Evolutionary conservation across 805 yeast species (phyloP), one percentile per base, ranked within the genome.

Genomic region (Kurtzmaniella fragi): DNA sequence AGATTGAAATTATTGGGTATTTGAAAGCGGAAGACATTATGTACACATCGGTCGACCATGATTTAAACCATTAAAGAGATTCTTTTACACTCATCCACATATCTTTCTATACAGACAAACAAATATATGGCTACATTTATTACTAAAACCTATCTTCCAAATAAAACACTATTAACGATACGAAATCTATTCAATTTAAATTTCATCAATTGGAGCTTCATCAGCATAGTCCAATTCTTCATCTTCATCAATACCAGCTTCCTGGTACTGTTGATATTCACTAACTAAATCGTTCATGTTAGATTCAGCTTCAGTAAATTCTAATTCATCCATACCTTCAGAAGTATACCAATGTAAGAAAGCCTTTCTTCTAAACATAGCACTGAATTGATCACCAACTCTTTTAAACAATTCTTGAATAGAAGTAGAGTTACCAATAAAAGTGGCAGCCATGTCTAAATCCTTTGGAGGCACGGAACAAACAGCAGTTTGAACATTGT

Each of bases 241-340:
- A 47, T 84, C 95, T 42, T 84, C 85, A 50, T 81, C 90, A 41
- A 77, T 74, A 42, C 80, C 76, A 39, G 83, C 86, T 49, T 83
- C 91, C 73, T 88, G 95, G 70, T 88, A 86, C 69, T 89, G 96
- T 70, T 86, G 93, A 61, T 89, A 69, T 67, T 89, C 96, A 57
- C 82, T 78, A 41, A 88, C 89, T 58, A 89, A 73, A 66, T 89
- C 96, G 52, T 77, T 78, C 89, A 89, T 80, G 62, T 89, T 85
- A 40, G 91, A 81, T 69, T 87, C 95, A 39, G 96, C 96, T 71
- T 89, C 96, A 42, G 88, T 78, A 65, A 89, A 89, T 70, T 89
- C 96, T 73, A 82, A 75, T 69, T 84, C 95, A 58, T 89, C 96
- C 96, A 89, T 89, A 71, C 96, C 96, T 67, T 89, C 96, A 52